These are phyloP conservation scores for Mucor lusitanicus DNA, from an alignment of 371 early-diverging fungal genomes.

Conservation along the genomic window DNA sequence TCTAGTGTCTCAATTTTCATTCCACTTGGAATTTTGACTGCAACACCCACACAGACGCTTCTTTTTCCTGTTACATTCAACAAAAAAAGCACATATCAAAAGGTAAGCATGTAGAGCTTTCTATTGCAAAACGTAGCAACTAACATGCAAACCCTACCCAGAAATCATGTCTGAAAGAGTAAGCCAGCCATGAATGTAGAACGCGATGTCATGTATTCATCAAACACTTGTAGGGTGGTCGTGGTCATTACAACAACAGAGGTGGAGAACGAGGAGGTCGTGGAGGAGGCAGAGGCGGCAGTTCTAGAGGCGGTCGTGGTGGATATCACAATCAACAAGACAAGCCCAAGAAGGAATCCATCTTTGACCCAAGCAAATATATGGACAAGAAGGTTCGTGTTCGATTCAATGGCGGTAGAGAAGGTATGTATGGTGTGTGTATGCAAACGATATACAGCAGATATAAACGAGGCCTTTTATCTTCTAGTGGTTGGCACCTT, in stretches of 20 bases:
- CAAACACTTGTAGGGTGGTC: constrained; percentile 12
- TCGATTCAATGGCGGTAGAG: constrained; percentile 93
- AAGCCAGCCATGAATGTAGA: neutral
- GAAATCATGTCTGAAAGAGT: constrained; percentile 27
- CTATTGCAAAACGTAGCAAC: neutral
- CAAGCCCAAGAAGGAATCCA: constrained; percentile 82
- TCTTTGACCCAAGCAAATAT: constrained; percentile 91
- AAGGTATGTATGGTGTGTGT: constrained; percentile 73
- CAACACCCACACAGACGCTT: neutral
- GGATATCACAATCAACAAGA: constrained; percentile 48
- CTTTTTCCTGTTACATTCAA: neutral
- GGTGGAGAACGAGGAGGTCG: constrained; percentile 56
- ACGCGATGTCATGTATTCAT: neutral
- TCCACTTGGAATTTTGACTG: neutral
- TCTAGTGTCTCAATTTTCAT: neutral
- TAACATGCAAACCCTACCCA: neutral
- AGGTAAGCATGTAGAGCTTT: neutral
- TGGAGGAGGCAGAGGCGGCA: constrained; percentile 58
- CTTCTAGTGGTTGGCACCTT: constrained; percentile 82
- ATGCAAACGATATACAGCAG: neutral
- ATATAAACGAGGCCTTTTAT: neutral
- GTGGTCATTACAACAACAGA: constrained; percentile 31
- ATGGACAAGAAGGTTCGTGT: constrained; percentile 90
- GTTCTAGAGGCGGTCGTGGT: constrained; percentile 49
- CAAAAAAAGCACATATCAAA: neutral